A percentile compares a stretch with the other conserved stretches of the same genome.
phyloP scores from a whole-genome alignment of 2,329 filamentous ascomycete genomes.

The Tympanopsis confertula region DNA sequence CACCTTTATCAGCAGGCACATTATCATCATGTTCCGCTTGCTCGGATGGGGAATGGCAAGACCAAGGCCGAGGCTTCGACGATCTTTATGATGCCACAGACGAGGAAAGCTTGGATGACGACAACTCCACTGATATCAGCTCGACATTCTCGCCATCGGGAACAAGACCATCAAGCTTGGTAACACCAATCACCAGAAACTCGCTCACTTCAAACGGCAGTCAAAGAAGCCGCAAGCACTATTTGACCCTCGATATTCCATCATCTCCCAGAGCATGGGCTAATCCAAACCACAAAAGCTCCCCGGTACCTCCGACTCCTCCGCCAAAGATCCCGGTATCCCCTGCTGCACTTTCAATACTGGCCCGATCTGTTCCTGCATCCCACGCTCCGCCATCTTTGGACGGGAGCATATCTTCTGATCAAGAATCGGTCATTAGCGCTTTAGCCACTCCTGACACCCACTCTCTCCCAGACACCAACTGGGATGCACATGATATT shows the following conservation, averaged over 20 bases:
- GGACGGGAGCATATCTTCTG: neutral
- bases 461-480: neutral
- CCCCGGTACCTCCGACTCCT: neutral
- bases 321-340: slow-evolving; percentile 1
- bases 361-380: neutral
- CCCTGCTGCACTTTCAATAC: neutral
- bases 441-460: neutral
- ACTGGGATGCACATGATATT: neutral
- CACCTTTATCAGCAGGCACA: neutral
- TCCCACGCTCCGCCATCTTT: neutral
- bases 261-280: neutral
- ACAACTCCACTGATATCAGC: neutral
- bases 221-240: neutral
- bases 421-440: neutral
- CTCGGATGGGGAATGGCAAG: neutral
- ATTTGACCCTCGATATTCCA: neutral
- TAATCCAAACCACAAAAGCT: neutral
- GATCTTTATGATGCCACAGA: slow-evolving; percentile 1
- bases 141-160: too few relatives aligned
- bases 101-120: neutral
- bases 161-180: neutral
- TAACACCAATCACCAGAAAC: neutral
- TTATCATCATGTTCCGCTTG: neutral
- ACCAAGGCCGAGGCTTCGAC: neutral
- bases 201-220: too few relatives aligned